These are phyloP conservation scores for Globisporangium polare DNA, from an alignment of 352 stramenopile species.

Conservation along the genomic window DNA sequence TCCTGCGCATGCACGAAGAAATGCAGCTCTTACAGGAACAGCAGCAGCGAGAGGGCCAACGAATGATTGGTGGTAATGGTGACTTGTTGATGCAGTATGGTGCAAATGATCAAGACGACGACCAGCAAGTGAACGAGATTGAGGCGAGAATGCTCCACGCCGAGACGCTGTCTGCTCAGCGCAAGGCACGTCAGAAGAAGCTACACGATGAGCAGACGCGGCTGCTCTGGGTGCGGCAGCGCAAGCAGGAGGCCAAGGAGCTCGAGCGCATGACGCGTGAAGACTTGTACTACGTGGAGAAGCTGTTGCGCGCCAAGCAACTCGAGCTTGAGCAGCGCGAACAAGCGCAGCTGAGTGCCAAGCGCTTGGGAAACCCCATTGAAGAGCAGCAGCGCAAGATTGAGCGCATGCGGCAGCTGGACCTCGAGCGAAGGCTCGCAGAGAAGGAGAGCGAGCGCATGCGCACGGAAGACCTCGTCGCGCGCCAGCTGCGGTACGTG, in stretches of 20 bases:
- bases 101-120: not conserved
- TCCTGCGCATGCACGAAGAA: slow-evolving; percentile 26
- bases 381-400: slow-evolving; percentile 47
- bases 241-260: slow-evolving; percentile 29
- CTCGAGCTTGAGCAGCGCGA: slow-evolving; percentile 11
- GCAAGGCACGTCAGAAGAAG: slow-evolving; percentile 17
- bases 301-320: slow-evolving; percentile 36
- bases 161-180: slow-evolving; percentile 5
- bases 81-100: not conserved
- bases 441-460: slow-evolving; percentile 33
- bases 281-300: slow-evolving; percentile 52
- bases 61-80: not conserved
- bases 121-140: not conserved
- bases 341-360: slow-evolving; percentile 16
- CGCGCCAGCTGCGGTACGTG: slow-evolving; percentile 36
- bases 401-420: slow-evolving; percentile 33
- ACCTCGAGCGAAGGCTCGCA: slow-evolving; percentile 31
- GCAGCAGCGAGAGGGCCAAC: not conserved
- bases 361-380: slow-evolving; percentile 24
- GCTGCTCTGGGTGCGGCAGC: slow-evolving; percentile 22
- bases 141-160: slow-evolving; percentile 8
- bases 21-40: slow-evolving; percentile 22
- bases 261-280: slow-evolving; percentile 41
- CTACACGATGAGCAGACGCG: slow-evolving; percentile 24
- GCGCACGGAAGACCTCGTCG: slow-evolving; percentile 45